Evolutionary conservation across 176 grass and related monocot species (phyloP).

Genomic region (Musa itinerans): DNA sequence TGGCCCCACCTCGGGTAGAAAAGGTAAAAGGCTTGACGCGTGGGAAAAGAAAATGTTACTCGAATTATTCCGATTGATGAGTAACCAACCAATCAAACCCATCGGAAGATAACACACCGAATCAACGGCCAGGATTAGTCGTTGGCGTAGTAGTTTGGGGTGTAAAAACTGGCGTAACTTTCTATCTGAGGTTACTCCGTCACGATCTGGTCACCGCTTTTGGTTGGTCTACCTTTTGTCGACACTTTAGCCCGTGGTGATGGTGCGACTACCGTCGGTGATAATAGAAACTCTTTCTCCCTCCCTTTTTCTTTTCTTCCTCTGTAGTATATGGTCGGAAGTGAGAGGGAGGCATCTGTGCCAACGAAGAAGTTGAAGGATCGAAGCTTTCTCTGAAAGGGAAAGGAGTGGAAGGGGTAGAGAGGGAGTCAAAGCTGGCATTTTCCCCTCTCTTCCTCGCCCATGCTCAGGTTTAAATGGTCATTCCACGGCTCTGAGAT

Average conservation of each 20-base stretch:
- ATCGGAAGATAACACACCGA: too few relatives aligned
- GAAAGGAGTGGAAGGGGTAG: constrained; percentile 31
- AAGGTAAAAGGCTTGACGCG: too few relatives aligned
- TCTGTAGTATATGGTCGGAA: background rate
- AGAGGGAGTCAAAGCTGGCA: constrained; percentile 63
- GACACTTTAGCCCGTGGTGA: background rate
- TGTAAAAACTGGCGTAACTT: background rate
- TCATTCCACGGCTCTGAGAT: background rate
- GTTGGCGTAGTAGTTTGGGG: background rate
- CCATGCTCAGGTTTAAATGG: constrained; percentile 2
- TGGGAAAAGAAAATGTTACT: too few relatives aligned
- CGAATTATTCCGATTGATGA: too few relatives aligned
- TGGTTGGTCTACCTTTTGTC: background rate
- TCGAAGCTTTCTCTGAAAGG: constrained; percentile 79
- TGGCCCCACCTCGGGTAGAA: too few relatives aligned
- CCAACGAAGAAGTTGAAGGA: constrained; percentile 73
- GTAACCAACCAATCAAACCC: too few relatives aligned
- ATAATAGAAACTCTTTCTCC: background rate
- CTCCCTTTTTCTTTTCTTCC: background rate
- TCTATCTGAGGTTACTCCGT: background rate
- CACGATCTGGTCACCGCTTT: background rate
- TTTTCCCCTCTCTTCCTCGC: constrained; percentile 12
- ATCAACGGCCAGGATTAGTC: background rate
- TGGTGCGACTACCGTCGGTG: background rate
- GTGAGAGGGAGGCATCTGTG: constrained; percentile 61